A percentile compares a stretch with the other conserved stretches of the same genome.
Conservation (phyloP, 2,329 filamentous ascomycete species). For the Neofusicoccum umdonicola region DNA sequence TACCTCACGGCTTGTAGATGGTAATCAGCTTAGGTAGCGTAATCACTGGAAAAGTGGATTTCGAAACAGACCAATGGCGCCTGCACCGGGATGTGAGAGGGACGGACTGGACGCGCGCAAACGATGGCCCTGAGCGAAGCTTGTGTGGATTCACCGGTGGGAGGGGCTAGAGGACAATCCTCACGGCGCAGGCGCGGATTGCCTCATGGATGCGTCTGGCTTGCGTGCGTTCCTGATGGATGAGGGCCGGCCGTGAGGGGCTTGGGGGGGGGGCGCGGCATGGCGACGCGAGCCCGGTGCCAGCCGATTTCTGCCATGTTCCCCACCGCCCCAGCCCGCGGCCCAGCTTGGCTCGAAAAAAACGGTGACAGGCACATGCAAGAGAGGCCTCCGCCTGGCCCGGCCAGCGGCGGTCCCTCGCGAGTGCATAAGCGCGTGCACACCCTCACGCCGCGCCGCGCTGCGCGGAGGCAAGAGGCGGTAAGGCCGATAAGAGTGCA, state of each 20-base stretch:
- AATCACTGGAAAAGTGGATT: slow-evolving; percentile 31
- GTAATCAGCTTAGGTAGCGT: slow-evolving; percentile 28
- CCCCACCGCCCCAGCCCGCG: background rate
- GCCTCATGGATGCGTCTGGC: slow-evolving; percentile 3
- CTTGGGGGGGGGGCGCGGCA: background rate
- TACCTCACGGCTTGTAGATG: slow-evolving; percentile 30
- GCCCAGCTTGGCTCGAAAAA: background rate
- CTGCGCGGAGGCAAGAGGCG: background rate
- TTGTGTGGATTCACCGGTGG: slow-evolving; percentile 4
- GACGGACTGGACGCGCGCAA: background rate
- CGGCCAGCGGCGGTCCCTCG: background rate
- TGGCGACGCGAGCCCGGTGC: background rate
- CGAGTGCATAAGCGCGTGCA: slow-evolving; percentile 13
- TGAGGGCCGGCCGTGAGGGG: background rate
- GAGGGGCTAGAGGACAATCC: background rate
- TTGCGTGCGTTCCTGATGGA: slow-evolving; percentile 1
- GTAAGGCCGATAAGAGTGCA: slow-evolving; percentile 6
- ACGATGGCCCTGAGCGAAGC: background rate
- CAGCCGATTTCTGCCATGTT: slow-evolving; percentile 9
- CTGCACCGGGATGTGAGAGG: background rate
- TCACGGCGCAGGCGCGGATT: background rate
- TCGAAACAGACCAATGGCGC: slow-evolving; percentile 11
- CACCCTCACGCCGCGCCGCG: background rate
- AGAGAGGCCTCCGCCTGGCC: slow-evolving; percentile 9
- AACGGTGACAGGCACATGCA: slow-evolving; percentile 15